Evolutionary conservation across 2,329 filamentous ascomycete species (phyloP).

Genomic region (Aspergillus fumigatiaffinis): DNA sequence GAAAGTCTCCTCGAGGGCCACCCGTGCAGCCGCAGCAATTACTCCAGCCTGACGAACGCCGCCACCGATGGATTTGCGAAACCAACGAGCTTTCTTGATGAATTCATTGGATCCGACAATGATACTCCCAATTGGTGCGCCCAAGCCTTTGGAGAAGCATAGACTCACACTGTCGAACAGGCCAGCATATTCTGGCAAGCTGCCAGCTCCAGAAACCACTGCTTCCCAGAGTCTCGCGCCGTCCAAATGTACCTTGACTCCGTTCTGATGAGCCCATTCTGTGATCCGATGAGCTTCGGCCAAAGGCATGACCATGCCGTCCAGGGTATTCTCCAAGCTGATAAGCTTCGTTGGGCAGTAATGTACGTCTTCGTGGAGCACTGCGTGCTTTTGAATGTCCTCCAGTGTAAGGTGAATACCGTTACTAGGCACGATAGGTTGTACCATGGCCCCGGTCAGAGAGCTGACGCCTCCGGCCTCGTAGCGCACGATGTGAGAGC

Average conservation of each 20-base stretch:
- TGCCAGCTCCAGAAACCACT: slow-evolving; percentile 64
- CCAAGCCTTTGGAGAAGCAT: slow-evolving; percentile 79
- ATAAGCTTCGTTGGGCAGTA: slow-evolving; percentile 76
- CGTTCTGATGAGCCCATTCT: slow-evolving; percentile 62
- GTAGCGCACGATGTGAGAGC: slow-evolving; percentile 68
- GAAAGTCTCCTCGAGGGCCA: slow-evolving; percentile 78
- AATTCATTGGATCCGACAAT: slow-evolving; percentile 58
- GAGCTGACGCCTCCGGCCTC: slow-evolving; percentile 66
- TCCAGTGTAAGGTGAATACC: slow-evolving; percentile 70
- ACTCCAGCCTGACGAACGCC: slow-evolving; percentile 74
- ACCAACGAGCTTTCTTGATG: slow-evolving; percentile 67
- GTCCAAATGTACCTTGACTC: slow-evolving; percentile 70
- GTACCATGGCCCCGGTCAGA: slow-evolving; percentile 67
- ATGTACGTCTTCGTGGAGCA: slow-evolving; percentile 66
- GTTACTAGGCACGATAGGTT: slow-evolving; percentile 65
- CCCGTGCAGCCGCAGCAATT: slow-evolving; percentile 68
- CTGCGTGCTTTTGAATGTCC: slow-evolving; percentile 65
- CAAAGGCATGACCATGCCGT: slow-evolving; percentile 74
- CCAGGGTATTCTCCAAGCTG: slow-evolving; percentile 79
- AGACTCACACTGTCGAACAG: slow-evolving; percentile 71
- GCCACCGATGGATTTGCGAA: slow-evolving; percentile 76
- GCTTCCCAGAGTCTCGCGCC: slow-evolving; percentile 81
- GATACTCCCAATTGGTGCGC: slow-evolving; percentile 75
- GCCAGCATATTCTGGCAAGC: slow-evolving; percentile 62
- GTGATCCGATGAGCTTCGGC: slow-evolving; percentile 66